Conservation (phyloP, 2,329 filamentous ascomycete genomes). For the Whalleya microplaca region DNA sequence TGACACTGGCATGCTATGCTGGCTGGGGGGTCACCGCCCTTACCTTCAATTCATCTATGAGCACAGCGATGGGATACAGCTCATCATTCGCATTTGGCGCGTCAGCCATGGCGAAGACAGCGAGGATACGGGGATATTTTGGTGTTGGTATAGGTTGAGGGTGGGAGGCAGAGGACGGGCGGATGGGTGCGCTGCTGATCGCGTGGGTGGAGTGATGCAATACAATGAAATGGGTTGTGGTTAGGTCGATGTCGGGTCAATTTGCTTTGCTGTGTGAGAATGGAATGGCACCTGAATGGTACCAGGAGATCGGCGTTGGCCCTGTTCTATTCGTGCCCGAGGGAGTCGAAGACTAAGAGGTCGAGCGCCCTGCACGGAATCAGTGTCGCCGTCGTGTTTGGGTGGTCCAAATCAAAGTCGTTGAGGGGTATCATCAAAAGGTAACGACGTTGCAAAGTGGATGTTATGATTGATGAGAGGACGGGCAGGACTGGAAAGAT, state of each 20-base stretch:
- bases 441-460: slow-evolving; percentile 2
- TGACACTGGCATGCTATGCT: slow-evolving; percentile 2
- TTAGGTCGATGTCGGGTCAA: slow-evolving; percentile 32
- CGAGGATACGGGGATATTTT: too few species aligned
- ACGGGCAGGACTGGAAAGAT: slow-evolving; percentile 5
- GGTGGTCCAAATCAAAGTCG: slow-evolving; percentile 21
- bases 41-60: slow-evolving; percentile 99
- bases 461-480: slow-evolving; percentile 22
- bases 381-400: slow-evolving; percentile 6
- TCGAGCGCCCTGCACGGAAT: slow-evolving; percentile 3
- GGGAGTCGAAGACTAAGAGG: slow-evolving; percentile 4
- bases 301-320: slow-evolving; percentile 25
- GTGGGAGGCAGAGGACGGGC: slow-evolving; percentile 15
- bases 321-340: slow-evolving; percentile 16
- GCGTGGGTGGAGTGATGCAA: slow-evolving; percentile 41
- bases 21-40: slow-evolving; percentile 30
- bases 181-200: slow-evolving; percentile 30
- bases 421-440: slow-evolving; percentile 31
- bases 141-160: slow-evolving; percentile 11
- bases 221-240: slow-evolving; percentile 14
- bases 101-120: slow-evolving; percentile 74
- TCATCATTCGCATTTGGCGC: slow-evolving; percentile 91
- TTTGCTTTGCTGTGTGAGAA: too few species aligned
- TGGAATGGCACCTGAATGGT: slow-evolving; percentile 7
- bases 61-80: slow-evolving; percentile 98